These are phyloP conservation scores for Alectoria sarmentosa DNA, from an alignment of 495 filamentous ascomycete species.

Conservation along the genomic window DNA sequence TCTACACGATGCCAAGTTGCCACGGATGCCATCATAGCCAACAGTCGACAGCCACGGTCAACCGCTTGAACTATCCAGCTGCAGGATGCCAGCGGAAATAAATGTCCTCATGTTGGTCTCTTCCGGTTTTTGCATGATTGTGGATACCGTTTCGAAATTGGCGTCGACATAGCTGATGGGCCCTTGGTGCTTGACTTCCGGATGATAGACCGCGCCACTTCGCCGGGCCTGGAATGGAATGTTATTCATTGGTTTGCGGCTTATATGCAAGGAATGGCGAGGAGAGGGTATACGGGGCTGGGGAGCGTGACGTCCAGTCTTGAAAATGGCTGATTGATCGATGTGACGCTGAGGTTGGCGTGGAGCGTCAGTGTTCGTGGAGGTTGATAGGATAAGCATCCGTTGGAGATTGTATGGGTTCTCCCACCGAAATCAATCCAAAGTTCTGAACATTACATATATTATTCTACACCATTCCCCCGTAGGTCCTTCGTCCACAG, in stretches of 20 bases:
- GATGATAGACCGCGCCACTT: background rate
- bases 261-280: background rate
- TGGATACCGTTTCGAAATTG: background rate
- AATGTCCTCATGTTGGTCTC: no score
- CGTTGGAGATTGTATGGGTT: no score
- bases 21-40: background rate
- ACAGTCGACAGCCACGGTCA: background rate
- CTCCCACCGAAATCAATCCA: no score
- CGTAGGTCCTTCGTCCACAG: no score
- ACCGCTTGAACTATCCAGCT: background rate
- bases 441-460: no score
- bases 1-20: background rate
- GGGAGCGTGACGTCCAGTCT: background rate
- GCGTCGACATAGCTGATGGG: background rate
- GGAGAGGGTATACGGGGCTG: background rate
- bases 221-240: background rate
- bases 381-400: background rate
- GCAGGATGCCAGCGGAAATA: background rate
- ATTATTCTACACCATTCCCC: no score
- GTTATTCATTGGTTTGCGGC: background rate
- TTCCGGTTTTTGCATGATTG: no score
- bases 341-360: background rate
- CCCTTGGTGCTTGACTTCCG: background rate
- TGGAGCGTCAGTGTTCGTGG: background rate
- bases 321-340: background rate